Conservation (phyloP, 176 grass and related monocot species). For the Eragrostis curvula region DNA sequence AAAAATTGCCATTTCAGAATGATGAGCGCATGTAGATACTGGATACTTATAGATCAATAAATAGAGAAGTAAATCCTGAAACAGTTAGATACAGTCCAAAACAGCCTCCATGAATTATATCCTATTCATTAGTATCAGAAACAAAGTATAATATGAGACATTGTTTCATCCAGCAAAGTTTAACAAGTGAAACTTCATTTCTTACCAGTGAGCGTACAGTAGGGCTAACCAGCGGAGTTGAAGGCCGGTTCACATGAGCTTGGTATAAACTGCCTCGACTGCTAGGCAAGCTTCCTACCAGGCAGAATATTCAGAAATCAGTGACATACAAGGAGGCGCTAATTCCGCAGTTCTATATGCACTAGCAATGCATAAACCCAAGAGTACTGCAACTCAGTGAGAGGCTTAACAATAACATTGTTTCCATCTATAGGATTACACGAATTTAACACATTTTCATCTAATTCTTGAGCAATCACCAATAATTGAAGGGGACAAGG, state of each 20-base stretch:
- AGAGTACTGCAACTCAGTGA: not conserved
- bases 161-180: not conserved
- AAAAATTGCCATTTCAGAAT: not conserved
- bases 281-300: constrained; percentile 29
- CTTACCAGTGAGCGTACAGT: not conserved
- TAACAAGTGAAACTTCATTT: not conserved
- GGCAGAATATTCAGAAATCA: not conserved
- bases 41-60: not conserved
- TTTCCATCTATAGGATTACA: not conserved
- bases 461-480: not conserved
- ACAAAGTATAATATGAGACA: not conserved
- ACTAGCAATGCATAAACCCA: not conserved
- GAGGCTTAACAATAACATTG: not conserved
- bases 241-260: constrained; percentile 17
- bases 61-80: not conserved
- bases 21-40: not conserved
- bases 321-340: not conserved
- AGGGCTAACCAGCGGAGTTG: constrained; percentile 28
- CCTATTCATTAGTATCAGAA: not conserved
- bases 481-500: not conserved
- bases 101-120: not conserved
- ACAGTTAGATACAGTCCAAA: not conserved
- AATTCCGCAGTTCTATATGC: not conserved
- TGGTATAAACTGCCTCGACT: constrained; percentile 21
- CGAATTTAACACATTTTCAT: not conserved